Percentiles rank a stretch among this genome's conserved stretches.
Evolutionary conservation across 257 asterid species (phyloP).

Genomic region (Solanum chmielewskii): DNA sequence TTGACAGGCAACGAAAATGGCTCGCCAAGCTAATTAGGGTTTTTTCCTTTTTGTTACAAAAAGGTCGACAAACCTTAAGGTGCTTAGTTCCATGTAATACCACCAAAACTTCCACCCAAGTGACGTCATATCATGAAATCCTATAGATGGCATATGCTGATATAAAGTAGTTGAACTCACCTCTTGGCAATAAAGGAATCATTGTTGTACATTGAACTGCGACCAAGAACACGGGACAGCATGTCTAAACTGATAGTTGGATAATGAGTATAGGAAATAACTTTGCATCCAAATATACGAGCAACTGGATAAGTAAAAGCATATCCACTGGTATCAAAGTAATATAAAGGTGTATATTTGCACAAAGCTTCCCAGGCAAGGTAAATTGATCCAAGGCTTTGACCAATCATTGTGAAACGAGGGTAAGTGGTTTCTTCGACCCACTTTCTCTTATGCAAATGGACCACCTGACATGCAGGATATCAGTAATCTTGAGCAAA

Average conservation of each 20-base stretch:
- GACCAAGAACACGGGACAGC: conserved; percentile 74
- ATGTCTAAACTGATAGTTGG: conserved; percentile 95
- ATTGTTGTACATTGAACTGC: conserved; percentile 82
- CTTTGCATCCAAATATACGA: conserved; percentile 77
- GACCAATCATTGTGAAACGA: conserved; percentile 95
- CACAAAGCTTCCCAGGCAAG: conserved; percentile 91
- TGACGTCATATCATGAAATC: not conserved
- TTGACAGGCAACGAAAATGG: not conserved
- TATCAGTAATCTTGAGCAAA: not conserved
- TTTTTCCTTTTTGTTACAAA: not conserved
- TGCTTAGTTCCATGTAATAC: not conserved
- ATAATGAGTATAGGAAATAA: conserved; percentile 83
- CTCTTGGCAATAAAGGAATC: conserved; percentile 67
- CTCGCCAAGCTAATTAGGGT: not conserved
- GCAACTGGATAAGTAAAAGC: conserved; percentile 96
- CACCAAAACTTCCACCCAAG: not conserved
- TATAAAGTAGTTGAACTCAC: conserved; percentile 16
- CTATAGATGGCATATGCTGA: not conserved
- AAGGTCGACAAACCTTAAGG: not conserved
- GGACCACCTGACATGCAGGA: conserved; percentile 55
- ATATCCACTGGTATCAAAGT: conserved; percentile 89
- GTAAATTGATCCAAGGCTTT: conserved; percentile 87
- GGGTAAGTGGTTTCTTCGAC: conserved; percentile 82
- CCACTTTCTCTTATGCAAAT: conserved; percentile 75
- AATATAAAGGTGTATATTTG: conserved; percentile 61